Evolutionary conservation across 169 alveolate species (phyloP).

Genomic region (Nephromyces sp.): DNA sequence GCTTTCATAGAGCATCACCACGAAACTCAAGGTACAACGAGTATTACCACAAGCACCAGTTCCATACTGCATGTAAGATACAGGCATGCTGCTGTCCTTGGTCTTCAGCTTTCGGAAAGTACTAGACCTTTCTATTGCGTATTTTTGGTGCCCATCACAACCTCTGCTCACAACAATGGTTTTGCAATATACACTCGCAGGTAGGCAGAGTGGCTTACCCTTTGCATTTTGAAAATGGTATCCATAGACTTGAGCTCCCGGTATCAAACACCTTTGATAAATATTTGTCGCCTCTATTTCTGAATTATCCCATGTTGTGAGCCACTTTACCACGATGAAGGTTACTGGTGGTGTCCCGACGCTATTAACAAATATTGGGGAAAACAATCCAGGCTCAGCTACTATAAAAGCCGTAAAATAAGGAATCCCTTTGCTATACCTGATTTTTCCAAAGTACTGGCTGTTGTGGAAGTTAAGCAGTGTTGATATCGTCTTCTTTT

Average conservation of each 20-base stretch:
- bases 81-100: constrained; percentile 30
- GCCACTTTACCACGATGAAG: not conserved
- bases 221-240: constrained; percentile 68
- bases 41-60: constrained; percentile 31
- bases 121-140: constrained; percentile 55
- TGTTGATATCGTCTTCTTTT: too few species aligned
- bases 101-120: constrained; percentile 47
- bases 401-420: too few species aligned
- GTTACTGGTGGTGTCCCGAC: not conserved
- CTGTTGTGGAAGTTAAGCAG: constrained; percentile 74
- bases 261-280: constrained; percentile 73
- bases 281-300: too few species aligned
- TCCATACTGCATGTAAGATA: constrained; percentile 35
- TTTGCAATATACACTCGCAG: not conserved
- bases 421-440: too few species aligned
- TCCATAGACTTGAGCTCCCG: constrained; percentile 78
- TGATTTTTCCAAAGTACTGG: constrained; percentile 76
- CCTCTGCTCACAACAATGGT: constrained; percentile 53
- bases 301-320: too few species aligned
- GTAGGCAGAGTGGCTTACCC: constrained; percentile 5
- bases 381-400: too few species aligned
- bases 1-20: too few species aligned
- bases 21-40: too few species aligned
- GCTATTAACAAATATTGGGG: too few species aligned
- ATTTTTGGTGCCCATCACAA: constrained; percentile 65